Base-by-base conservation (phyloP, 2,329 filamentous ascomycete species). In the Pestalotiopsis sp. region DNA sequence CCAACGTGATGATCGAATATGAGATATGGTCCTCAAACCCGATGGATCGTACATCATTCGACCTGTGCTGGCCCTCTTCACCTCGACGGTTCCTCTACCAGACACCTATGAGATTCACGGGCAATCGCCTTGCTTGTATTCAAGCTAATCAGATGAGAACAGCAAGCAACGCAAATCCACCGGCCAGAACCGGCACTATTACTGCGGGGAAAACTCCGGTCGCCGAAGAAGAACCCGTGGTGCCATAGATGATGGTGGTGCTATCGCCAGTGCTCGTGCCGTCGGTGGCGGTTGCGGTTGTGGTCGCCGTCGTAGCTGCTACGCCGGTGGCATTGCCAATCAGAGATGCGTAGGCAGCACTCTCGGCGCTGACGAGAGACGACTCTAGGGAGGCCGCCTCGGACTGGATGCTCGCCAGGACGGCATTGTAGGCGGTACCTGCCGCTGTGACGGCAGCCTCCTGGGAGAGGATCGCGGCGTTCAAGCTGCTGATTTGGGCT, bases 401-500 rank as follows among this genome's bases (percentile, higher is more conserved):
- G 17, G 59, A 62, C 59, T 62, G 59, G 59, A 62, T 39, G 59
- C 59, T 62, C 14, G 59, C 59, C n/a, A 38, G 9, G 31, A 36
- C 27, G 17, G 59, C 59, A 14, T 62, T 62, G 27, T 62, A 39
- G 5, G 59, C 59, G 4, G 59, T 62, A 17, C 59, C 59, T 3
- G 59, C 20, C 13, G 59, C 59, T 5, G 59, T 62, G 13, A 62
- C 59, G 7, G 27, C 59, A 20, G 59, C 25, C 59, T 62, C 27
- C 59, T 62, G 14, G 31, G 59, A 62, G 17, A 39, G n/a, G 31
- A 62, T 62, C 13, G 17, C 17, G 59, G 59, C 25, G 17, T 62
- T 62, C 59, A 62, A n/a, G 27, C 59, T 62, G 59, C 59, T 62
- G 59, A 62, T 36, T 20, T 62, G 27, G 31, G 25, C 36, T 20